These are phyloP conservation scores for Diplocarpon mali DNA, from an alignment of 2,329 filamentous ascomycete species.

Conservation along the genomic window DNA sequence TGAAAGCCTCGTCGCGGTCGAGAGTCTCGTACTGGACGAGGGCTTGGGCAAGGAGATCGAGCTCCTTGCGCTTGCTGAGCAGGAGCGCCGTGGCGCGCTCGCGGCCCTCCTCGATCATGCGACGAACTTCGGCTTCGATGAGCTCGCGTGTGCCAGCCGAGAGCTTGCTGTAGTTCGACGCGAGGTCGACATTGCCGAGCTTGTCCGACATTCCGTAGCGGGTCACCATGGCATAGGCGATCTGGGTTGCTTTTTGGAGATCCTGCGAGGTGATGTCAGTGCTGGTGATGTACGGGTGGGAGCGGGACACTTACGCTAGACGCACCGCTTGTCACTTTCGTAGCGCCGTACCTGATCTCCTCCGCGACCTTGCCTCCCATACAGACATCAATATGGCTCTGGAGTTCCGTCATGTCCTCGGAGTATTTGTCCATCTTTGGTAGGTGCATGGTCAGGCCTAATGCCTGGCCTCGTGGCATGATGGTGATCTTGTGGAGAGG, in stretches of 20 bases:
- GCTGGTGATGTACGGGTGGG: conserved; percentile 9
- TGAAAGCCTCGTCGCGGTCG: conserved; percentile 78
- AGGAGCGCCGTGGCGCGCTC: conserved; percentile 62
- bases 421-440: conserved; percentile 91
- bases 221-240: conserved; percentile 83
- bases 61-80: conserved; percentile 64
- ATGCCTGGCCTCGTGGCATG: conserved; percentile 73
- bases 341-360: conserved; percentile 83
- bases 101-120: conserved; percentile 71
- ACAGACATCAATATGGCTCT: conserved; percentile 66
- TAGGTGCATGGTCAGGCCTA: conserved; percentile 80
- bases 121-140: conserved; percentile 82
- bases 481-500: conserved; percentile 96
- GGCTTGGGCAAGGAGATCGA: conserved; percentile 80
- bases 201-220: conserved; percentile 78
- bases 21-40: conserved; percentile 92
- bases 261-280: conserved; percentile 46
- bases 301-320: conserved; percentile 48
- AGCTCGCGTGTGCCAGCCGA: conserved; percentile 77
- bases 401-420: conserved; percentile 71
- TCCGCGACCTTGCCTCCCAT: conserved; percentile 85
- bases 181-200: conserved; percentile 83
- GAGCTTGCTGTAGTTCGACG: conserved; percentile 66
- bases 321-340: conserved; percentile 84
- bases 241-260: conserved; percentile 67